A percentile compares a stretch with the other conserved stretches of the same genome.
phyloP scores from a whole-genome alignment of 2,329 filamentous ascomycete species.

The Alternaria alternata region DNA sequence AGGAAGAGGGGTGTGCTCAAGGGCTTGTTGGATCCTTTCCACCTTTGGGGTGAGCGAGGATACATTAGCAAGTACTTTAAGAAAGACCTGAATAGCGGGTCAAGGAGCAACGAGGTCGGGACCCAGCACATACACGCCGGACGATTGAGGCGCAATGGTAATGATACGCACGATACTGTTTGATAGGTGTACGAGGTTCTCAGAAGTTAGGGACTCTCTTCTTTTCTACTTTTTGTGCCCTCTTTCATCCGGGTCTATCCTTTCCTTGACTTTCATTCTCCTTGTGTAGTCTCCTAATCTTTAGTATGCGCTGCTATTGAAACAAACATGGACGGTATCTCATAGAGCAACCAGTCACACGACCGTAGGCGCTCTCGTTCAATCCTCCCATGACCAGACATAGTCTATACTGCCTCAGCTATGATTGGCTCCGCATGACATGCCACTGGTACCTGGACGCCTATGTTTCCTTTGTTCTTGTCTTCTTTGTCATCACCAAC shows the following conservation, averaged over 20 bases:
- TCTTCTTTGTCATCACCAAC: neutral
- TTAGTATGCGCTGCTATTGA: neutral
- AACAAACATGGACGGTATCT: neutral
- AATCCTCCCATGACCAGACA: neutral
- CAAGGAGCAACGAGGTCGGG: neutral
- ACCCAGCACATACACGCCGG: neutral
- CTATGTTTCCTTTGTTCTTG: neutral
- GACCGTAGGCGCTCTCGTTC: neutral
- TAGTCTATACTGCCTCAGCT: neutral
- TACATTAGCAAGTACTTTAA: conserved; percentile 40
- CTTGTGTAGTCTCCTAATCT: neutral
- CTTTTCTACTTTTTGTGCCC: neutral
- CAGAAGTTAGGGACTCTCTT: neutral
- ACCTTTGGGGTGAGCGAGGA: conserved; percentile 38
- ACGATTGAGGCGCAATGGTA: neutral
- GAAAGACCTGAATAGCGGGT: conserved; percentile 6
- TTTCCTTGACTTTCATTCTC: neutral
- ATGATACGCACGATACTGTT: neutral
- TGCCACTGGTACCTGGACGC: no score
- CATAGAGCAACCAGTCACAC: neutral
- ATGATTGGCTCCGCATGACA: neutral
- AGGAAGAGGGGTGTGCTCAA: conserved; percentile 32
- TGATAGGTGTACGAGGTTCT: neutral
- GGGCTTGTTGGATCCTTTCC: conserved; percentile 42
- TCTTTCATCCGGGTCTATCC: neutral